Evolutionary conservation across 75 land plant genomes (phyloP).

Genomic region (Larix kaempferi): DNA sequence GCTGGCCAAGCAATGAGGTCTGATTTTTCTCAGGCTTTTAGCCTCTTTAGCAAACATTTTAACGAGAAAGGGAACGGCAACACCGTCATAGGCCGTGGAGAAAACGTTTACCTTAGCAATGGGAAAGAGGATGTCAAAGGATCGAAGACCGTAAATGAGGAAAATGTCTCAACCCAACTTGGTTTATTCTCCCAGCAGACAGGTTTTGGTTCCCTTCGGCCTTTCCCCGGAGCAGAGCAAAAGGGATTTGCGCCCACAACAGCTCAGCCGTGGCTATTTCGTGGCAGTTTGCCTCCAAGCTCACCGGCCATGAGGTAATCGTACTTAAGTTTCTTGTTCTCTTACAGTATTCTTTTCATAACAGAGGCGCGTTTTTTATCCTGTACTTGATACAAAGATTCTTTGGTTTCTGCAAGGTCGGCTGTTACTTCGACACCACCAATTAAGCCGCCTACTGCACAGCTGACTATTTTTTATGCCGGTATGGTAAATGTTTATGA

Average conservation of each 20-base stretch:
- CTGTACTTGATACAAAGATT: no score
- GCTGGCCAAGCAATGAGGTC: not conserved
- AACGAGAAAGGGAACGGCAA: not conserved
- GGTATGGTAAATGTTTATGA: constrained; percentile 45
- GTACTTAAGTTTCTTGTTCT: not conserved
- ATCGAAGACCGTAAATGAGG: not conserved
- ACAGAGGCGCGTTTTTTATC: no score
- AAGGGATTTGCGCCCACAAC: not conserved
- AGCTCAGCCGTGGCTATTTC: not conserved
- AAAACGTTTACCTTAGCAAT: not conserved
- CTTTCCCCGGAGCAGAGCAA: not conserved
- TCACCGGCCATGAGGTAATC: not conserved
- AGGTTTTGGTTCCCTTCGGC: not conserved
- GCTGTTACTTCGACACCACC: no score
- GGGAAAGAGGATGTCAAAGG: not conserved
- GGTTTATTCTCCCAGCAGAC: not conserved
- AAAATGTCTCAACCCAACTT: not conserved
- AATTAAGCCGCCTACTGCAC: constrained; percentile 5
- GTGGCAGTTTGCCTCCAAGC: not conserved
- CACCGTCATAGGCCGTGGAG: not conserved
- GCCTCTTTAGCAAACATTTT: not conserved
- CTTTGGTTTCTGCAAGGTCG: no score
- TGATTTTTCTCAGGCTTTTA: not conserved
- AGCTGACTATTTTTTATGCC: constrained; percentile 53
- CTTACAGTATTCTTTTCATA: no score